These are phyloP conservation scores for Trametes pubescens DNA, from an alignment of 1,284 basidiomycete genomes.

Conservation along the genomic window DNA sequence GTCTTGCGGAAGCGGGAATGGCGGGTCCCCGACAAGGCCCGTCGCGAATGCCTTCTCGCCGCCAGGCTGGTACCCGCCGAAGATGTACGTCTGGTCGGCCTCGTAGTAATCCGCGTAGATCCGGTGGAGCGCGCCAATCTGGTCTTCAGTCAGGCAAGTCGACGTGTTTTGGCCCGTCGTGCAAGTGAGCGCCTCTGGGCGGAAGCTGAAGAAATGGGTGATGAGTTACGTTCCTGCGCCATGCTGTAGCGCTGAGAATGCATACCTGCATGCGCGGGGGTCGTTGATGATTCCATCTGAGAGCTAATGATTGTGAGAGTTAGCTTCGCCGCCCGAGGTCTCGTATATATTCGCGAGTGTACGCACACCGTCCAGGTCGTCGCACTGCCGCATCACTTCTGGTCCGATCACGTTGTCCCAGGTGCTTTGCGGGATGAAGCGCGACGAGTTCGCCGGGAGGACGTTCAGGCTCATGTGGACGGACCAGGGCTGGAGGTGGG, in stretches of 20 bases:
- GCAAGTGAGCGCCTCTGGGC: slow-evolving; percentile 42
- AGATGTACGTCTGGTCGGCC: slow-evolving; percentile 36
- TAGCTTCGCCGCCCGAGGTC: neutral
- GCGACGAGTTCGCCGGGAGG: slow-evolving; percentile 21
- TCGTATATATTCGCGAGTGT: neutral
- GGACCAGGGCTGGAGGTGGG: slow-evolving; percentile 28
- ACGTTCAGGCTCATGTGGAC: slow-evolving; percentile 26
- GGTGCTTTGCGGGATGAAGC: slow-evolving; percentile 21
- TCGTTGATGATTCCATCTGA: slow-evolving; percentile 44
- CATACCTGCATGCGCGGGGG: slow-evolving; percentile 41
- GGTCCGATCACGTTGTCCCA: slow-evolving; percentile 32
- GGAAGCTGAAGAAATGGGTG: slow-evolving; percentile 33
- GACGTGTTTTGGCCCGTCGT: slow-evolving; percentile 32
- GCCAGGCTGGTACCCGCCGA: slow-evolving; percentile 34
- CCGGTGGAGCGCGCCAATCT: slow-evolving; percentile 43
- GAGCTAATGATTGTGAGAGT: slow-evolving; percentile 14
- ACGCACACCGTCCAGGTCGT: slow-evolving; percentile 39
- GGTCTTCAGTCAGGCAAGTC: slow-evolving; percentile 42
- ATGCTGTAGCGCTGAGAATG: neutral
- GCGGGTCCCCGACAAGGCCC: slow-evolving; percentile 16
- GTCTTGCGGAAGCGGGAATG: slow-evolving; percentile 18
- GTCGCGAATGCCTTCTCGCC: slow-evolving; percentile 35
- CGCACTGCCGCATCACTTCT: slow-evolving; percentile 37
- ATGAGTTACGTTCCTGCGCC: neutral
- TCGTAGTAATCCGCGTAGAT: slow-evolving; percentile 44